Base-by-base conservation (phyloP, 2,329 filamentous ascomycete species). In the Emydomyces testavorans region DNA sequence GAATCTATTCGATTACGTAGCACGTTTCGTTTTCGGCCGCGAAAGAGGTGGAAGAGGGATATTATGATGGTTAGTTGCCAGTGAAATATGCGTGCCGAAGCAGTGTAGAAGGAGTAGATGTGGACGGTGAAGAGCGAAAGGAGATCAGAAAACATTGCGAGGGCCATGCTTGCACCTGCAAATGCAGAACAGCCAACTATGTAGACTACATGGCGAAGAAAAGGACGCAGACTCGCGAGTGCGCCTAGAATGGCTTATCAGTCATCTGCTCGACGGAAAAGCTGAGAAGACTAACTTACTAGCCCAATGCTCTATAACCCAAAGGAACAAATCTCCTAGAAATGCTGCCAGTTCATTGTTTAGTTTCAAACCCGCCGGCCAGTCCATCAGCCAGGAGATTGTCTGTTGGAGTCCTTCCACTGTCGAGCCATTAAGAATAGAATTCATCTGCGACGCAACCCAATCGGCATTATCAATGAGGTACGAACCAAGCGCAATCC, bases 281-380 rank as follows among this genome's bases (percentile, higher is more conserved):
- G 8, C 11, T 10, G 15, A 20, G 16, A 13, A 21, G 6, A 39
- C 38, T 10, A 13, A 70, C 78, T 62, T 70, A 85, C 84, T 83
- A 49, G 86, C 85, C 92, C 92, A 98, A 62, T 95, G 93, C 55
- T 95, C 89, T 55, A 98, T 96, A 40, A 98, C 92, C 92, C 92
- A 98, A 2, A 96, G 72, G 61, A 98, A 98, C 2, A 98, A 70
- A 60, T 96, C 90, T 53, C 92, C 92, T 10, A 98, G 75, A 58
- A 98, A 98, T n/a, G 79, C 77, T 1, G 89, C 92, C 32, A 98
- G 73, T 65, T 98, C 90, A 47, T 80, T 89, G 62, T 98, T 98
- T 31, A 98, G 76, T 66, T 98, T 98, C 55, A 98, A 70, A 28
- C 92, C 92, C 40, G 88, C 92, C 6, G 92, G 92, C 80, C 84